Percentiles rank a stretch among this genome's conserved stretches.
These are phyloP conservation scores for Hypomontagnella submonticulosa DNA, from an alignment of 495 filamentous ascomycete species.

Conservation along the genomic window DNA sequence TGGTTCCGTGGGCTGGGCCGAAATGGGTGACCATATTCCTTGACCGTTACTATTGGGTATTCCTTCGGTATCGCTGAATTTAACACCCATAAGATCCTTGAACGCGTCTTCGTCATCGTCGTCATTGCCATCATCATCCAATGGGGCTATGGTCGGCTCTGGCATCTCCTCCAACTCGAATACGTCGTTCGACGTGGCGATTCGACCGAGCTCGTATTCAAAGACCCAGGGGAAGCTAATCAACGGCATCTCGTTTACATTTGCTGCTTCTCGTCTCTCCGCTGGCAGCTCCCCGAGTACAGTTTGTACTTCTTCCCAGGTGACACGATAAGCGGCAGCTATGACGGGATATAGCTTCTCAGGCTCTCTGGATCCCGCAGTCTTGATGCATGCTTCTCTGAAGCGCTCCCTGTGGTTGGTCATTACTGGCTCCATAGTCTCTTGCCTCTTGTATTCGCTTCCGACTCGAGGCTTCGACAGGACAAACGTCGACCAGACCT, in stretches of 20 bases:
- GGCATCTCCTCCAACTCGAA: constrained; percentile 40
- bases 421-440: constrained; percentile 77
- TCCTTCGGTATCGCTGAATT: constrained; percentile 4
- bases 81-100: constrained; percentile 22
- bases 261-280: constrained; percentile 40
- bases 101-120: constrained; percentile 47
- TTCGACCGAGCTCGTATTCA: constrained; percentile 72
- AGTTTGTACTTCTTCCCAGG: constrained; percentile 71
- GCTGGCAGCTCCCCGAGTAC: constrained; percentile 44
- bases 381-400: constrained; percentile 68
- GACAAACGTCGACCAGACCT: constrained; percentile 87
- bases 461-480: constrained; percentile 72
- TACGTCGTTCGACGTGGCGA: constrained; percentile 60
- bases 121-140: constrained; percentile 24
- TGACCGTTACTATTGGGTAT: not conserved
- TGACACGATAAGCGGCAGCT: constrained; percentile 88
- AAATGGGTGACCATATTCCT: not conserved
- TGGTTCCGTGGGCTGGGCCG: not conserved
- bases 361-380: constrained; percentile 67
- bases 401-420: constrained; percentile 72
- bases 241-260: constrained; percentile 70
- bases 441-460: constrained; percentile 85
- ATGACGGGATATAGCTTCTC: constrained; percentile 73
- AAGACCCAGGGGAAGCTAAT: constrained; percentile 98
- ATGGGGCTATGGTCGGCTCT: constrained; percentile 16